Evolutionary conservation across 2,329 filamentous ascomycete species (phyloP).

Genomic region (Berkeleyomyces rouxiae): DNA sequence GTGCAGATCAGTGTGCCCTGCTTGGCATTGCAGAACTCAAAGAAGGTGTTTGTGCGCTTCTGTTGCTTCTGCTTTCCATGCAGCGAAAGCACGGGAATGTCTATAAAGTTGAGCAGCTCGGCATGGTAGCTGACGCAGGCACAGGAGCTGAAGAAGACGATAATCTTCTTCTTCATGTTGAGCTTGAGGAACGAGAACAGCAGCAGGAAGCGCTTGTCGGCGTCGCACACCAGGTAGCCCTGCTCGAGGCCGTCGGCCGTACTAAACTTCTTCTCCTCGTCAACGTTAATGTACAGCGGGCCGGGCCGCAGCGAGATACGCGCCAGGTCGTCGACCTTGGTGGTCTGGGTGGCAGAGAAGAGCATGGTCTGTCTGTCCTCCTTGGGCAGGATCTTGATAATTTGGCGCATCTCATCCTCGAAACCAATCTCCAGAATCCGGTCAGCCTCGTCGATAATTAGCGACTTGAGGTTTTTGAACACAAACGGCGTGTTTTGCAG

Average conservation of each 20-base stretch:
- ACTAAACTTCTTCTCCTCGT: slow-evolving; percentile 72
- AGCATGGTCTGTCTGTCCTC: slow-evolving; percentile 87
- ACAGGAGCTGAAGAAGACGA: slow-evolving; percentile 88
- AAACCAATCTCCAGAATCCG: slow-evolving; percentile 94
- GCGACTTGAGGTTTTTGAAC: slow-evolving; percentile 81
- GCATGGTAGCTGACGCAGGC: slow-evolving; percentile 92
- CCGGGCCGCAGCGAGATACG: slow-evolving; percentile 82
- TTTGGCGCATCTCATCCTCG: slow-evolving; percentile 95
- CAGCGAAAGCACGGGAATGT: slow-evolving; percentile 70
- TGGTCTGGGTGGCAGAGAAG: slow-evolving; percentile 97
- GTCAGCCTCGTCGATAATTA: slow-evolving; percentile 94
- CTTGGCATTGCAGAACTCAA: slow-evolving; percentile 68
- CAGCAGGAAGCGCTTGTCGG: slow-evolving; percentile 82
- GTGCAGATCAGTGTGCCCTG: slow-evolving; percentile 87
- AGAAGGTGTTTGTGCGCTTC: slow-evolving; percentile 97
- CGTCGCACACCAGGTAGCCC: slow-evolving; percentile 85
- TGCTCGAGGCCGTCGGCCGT: slow-evolving; percentile 92
- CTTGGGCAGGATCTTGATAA: slow-evolving; percentile 82
- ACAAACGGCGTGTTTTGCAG: slow-evolving; percentile 82
- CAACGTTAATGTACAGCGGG: slow-evolving; percentile 93
- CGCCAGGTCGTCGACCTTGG: slow-evolving; percentile 93
- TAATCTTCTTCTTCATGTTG: slow-evolving; percentile 89
- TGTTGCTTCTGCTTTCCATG: slow-evolving; percentile 98
- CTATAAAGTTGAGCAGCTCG: slow-evolving; percentile 93
- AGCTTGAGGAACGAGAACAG: slow-evolving; percentile 83